Conservation (phyloP, 768 basidiomycete species). For the Agrocybe chaxingu region DNA sequence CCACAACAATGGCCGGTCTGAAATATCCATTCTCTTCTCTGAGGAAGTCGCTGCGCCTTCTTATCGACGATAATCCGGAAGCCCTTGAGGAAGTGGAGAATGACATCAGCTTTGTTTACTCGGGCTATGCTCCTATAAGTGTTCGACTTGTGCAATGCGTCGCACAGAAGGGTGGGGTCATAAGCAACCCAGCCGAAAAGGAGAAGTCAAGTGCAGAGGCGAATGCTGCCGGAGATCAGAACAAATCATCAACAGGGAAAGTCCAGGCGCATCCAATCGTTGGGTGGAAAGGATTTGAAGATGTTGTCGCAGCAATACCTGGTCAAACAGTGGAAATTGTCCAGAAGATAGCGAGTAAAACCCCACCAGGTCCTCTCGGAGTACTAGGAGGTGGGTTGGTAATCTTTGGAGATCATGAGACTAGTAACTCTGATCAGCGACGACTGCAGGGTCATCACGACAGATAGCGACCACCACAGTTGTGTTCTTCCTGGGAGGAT, state of each 20-base stretch:
- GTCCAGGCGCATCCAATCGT: constrained; percentile 87
- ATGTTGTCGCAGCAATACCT: constrained; percentile 75
- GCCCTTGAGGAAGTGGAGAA: constrained; percentile 81
- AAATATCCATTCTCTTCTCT: constrained; percentile 73
- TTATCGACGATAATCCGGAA: constrained; percentile 85
- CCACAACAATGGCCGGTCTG: constrained; percentile 32
- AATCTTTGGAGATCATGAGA: neutral
- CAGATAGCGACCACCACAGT: constrained; percentile 70
- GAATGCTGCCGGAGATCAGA: constrained; percentile 36
- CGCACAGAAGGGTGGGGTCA: constrained; percentile 85
- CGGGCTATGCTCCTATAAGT: constrained; percentile 93
- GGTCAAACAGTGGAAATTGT: constrained; percentile 83
- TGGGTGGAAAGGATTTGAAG: constrained; percentile 98
- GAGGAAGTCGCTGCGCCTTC: constrained; percentile 83
- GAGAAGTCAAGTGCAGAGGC: constrained; percentile 36
- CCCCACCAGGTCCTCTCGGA: constrained; percentile 12
- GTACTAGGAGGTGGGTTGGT: constrained; percentile 9
- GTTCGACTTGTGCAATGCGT: constrained; percentile 90
- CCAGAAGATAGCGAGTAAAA: constrained; percentile 31
- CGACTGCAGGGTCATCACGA: constrained; percentile 26
- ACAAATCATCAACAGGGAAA: constrained; percentile 39
- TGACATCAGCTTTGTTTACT: constrained; percentile 95
- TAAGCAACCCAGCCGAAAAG: constrained; percentile 74
- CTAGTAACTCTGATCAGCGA: neutral
- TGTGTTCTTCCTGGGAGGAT: constrained; percentile 96